Conservation (phyloP, 371 early-diverging fungal genomes). For the Actinomucor elegans region DNA sequence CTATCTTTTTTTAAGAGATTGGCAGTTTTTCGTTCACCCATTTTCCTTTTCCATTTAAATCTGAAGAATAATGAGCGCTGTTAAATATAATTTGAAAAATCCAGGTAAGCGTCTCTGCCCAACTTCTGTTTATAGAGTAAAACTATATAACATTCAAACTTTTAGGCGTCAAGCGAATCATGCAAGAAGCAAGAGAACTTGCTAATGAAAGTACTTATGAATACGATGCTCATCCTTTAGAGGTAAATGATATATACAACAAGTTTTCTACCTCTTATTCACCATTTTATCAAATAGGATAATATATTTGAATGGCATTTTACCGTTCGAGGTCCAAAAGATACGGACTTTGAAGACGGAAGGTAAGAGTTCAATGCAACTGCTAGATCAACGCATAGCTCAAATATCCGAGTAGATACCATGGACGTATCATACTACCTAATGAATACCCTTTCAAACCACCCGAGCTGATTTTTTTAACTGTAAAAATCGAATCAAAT, state of each 20-base stretch:
- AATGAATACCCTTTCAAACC: slow-evolving; percentile 95
- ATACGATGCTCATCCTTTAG: slow-evolving; percentile 63
- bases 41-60: neutral
- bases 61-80: neutral
- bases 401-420: slow-evolving; percentile 48
- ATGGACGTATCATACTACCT: slow-evolving; percentile 79
- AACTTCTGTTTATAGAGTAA: neutral
- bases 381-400: neutral
- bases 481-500: slow-evolving; percentile 62
- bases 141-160: neutral
- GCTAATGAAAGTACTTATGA: slow-evolving; percentile 53
- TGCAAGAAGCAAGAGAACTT: slow-evolving; percentile 69
- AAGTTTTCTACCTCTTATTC: no score
- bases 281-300: neutral
- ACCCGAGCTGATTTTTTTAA: slow-evolving; percentile 86
- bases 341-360: slow-evolving; percentile 87
- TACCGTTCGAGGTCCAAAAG: slow-evolving; percentile 86
- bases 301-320: slow-evolving; percentile 92
- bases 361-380: slow-evolving; percentile 33
- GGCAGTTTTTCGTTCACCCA: neutral
- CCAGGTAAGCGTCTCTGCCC: slow-evolving; percentile 21
- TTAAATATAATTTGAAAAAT: slow-evolving; percentile 20
- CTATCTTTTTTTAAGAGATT: no score
- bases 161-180: slow-evolving; percentile 64
- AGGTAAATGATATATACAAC: slow-evolving; percentile 34